phyloP scores from a whole-genome alignment of 352 stramenopile genomes.

The Elongisporangium prolatum region DNA sequence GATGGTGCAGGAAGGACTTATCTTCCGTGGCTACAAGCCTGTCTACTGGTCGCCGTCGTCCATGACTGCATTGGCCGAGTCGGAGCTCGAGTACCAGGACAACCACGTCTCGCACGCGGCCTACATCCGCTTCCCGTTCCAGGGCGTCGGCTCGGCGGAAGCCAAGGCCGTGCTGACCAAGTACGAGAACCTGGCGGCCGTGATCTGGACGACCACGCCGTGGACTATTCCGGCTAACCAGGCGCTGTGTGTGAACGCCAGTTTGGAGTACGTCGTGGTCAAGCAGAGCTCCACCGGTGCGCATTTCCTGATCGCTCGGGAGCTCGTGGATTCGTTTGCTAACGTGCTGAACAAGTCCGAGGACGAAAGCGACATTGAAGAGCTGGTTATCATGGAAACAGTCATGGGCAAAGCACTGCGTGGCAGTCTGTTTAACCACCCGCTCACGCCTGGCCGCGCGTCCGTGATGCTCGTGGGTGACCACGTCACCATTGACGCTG shows the following conservation, averaged over 20 bases:
- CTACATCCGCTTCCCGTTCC: constrained; percentile 89
- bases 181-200: constrained; percentile 48
- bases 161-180: constrained; percentile 23
- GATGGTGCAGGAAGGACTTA: constrained; percentile 94
- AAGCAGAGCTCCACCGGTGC: constrained; percentile 17
- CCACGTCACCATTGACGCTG: constrained; percentile 97
- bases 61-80: constrained; percentile 96
- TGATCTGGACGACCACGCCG: constrained; percentile 98
- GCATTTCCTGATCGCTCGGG: constrained; percentile 63
- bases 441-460: constrained; percentile 77
- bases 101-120: constrained; percentile 95
- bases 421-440: constrained; percentile 84
- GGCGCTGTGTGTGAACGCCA: constrained; percentile 94
- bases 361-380: constrained; percentile 5
- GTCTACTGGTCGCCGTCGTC: constrained; percentile 99
- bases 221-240: constrained; percentile 99
- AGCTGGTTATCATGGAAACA: constrained; percentile 55
- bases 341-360: constrained; percentile 10
- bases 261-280: constrained; percentile 94
- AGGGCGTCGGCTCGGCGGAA: constrained; percentile 9
- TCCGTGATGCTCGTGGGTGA: constrained; percentile 90
- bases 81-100: constrained; percentile 98
- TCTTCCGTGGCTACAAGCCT: constrained; percentile 97
- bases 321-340: constrained; percentile 45
- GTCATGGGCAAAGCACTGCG: constrained; percentile 48